Evolutionary conservation across 1,284 basidiomycete species (phyloP).

Genomic region (Ceratobasidium papillatum): DNA sequence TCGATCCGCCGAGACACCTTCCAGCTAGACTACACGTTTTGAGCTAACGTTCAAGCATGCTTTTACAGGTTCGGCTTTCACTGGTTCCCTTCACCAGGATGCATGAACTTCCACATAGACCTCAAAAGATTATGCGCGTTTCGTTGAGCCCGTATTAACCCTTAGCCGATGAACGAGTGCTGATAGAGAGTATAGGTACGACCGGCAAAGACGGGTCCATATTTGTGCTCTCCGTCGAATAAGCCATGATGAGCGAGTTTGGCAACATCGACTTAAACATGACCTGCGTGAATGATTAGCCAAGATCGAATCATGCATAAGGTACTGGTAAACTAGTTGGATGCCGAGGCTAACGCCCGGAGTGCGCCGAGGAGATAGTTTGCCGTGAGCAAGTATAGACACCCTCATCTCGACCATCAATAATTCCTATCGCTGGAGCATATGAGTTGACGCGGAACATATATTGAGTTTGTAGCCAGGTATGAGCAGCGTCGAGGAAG

Average conservation of each 20-base stretch:
- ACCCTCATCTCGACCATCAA: constrained; percentile 97
- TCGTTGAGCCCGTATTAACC: constrained; percentile 88
- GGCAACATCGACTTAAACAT: constrained; percentile 88
- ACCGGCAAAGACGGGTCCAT: constrained; percentile 81
- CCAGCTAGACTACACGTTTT: constrained; percentile 72
- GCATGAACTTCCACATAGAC: constrained; percentile 73
- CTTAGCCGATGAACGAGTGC: constrained; percentile 96
- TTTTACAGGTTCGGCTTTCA: constrained; percentile 62
- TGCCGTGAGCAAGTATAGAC: constrained; percentile 98
- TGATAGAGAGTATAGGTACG: constrained; percentile 82
- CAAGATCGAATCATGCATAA: constrained; percentile 96
- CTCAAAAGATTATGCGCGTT: constrained; percentile 90
- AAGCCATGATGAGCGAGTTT: constrained; percentile 60
- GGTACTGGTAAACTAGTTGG: constrained; percentile 58
- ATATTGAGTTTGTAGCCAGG: constrained; percentile 69
- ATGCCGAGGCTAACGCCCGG: constrained; percentile 61
- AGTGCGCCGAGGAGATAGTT: constrained; percentile 90
- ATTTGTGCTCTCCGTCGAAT: constrained; percentile 93
- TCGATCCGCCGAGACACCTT: constrained; percentile 54
- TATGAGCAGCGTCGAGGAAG: constrained; percentile 82
- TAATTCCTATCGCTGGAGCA: constrained; percentile 75
- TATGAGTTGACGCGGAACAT: constrained; percentile 72
- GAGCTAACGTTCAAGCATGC: constrained; percentile 84
- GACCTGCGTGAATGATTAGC: constrained; percentile 97
- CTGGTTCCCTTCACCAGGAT: constrained; percentile 48